Base-by-base conservation (phyloP, 768 basidiomycete genomes). In the Scleroderma bovista region DNA sequence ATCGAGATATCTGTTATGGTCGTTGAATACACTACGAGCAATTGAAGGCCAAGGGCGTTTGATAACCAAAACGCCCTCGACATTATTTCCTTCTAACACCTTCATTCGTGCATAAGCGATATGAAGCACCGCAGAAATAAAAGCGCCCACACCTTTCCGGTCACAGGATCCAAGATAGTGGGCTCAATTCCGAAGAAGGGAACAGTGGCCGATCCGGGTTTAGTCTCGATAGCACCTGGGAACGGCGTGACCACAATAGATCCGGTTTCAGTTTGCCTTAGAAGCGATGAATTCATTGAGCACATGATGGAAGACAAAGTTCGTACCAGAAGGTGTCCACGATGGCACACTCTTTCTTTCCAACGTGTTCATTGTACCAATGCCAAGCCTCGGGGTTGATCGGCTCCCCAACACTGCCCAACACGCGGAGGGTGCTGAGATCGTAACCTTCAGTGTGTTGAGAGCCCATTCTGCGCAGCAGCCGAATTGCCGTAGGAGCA, bases 301-400 rank as follows among this genome's bases (percentile, higher is more conserved):
- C 12, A 12, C 13, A 42, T 47, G n/a, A 8, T 43, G 5, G 1
- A 12, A 8, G 12, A 20, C 13, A 29, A 42, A n/a, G 17, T 24
- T 65, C 74, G 32, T 55, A 77, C 83, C 90, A 93, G 71, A 83
- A 93, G 3, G 91, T 95, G 70, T 96, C 93, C 37, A 95, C 93
- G 56, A 97, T 84, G 6, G 95, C 92, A 64, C 91, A 94, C 67
- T 97, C 79, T 57, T 69, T 75, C 61, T 80, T 78, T 10, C 95
- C 96, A 47, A 96, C 93, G 62, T 92, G 81, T 62, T 96, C 93
- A 67, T 95, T 93, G 71, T 94, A 96, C 95, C 95, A 98, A 60
- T 94, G 81, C 95, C 96, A 97, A 11, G 95, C 95, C 67, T 97
- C 95, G 23, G 94, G 93, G 69, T 97, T 97, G 75, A 99, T 98